Evolutionary conservation across 306 rosid species (phyloP).

Genomic region (Begonia masoniana): DNA sequence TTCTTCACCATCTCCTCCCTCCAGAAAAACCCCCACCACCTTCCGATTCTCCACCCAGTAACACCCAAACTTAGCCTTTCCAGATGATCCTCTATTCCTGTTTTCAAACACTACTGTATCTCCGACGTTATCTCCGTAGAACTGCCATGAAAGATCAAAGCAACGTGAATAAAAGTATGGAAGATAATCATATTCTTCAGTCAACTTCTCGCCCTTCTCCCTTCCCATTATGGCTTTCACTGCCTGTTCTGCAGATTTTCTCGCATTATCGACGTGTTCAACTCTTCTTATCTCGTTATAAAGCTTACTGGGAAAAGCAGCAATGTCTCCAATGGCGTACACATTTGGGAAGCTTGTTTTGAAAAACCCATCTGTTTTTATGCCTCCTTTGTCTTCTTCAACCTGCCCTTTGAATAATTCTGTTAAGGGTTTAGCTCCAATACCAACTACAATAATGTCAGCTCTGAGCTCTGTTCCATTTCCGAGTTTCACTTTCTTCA

Average conservation of each 20-base stretch:
- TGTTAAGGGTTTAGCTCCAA: slow-evolving; percentile 24
- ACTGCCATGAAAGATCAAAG: slow-evolving; percentile 31
- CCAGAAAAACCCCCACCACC: slow-evolving; percentile 30
- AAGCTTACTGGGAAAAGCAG: slow-evolving; percentile 22
- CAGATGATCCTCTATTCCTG: not conserved
- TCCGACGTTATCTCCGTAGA: slow-evolving; percentile 34
- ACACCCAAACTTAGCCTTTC: slow-evolving; percentile 28
- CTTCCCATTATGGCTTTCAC: slow-evolving; percentile 23
- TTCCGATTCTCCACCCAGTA: slow-evolving; percentile 26
- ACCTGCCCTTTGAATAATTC: slow-evolving; percentile 24
- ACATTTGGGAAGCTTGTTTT: slow-evolving; percentile 15
- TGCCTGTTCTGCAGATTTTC: slow-evolving; percentile 32
- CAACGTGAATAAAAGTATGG: slow-evolving; percentile 26
- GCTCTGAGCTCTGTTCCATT: slow-evolving; percentile 26
- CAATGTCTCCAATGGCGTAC: slow-evolving; percentile 27
- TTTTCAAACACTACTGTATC: slow-evolving; percentile 23
- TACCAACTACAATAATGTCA: slow-evolving; percentile 29
- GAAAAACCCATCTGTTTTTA: slow-evolving; percentile 21
- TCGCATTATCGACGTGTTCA: slow-evolving; percentile 36
- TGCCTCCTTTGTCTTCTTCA: slow-evolving; percentile 19
- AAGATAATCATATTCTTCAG: slow-evolving; percentile 20
- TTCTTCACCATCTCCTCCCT: slow-evolving; percentile 35
- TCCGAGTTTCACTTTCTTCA: slow-evolving; percentile 24
- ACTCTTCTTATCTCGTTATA: slow-evolving; percentile 29
- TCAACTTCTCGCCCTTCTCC: slow-evolving; percentile 2